Percentiles rank a stretch among this genome's conserved stretches.
Conservation (phyloP, 1,284 basidiomycete genomes). For the Ceratobasidium sp. region DNA sequence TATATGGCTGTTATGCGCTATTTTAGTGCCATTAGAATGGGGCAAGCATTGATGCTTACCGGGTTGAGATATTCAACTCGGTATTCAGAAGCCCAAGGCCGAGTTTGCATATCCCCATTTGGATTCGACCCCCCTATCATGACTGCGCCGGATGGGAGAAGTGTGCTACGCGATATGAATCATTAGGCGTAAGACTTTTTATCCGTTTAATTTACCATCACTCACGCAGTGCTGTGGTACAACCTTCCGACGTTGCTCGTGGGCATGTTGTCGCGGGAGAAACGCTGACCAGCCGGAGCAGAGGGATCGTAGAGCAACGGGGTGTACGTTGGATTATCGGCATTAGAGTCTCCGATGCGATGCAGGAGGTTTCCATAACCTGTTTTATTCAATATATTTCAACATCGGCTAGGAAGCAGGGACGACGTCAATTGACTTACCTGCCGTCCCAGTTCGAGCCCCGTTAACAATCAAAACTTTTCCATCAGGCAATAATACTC, state of each 20-base stretch:
- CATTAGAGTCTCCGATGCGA: conserved; percentile 64
- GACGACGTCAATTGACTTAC: conserved; percentile 71
- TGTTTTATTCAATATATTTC: too few species aligned
- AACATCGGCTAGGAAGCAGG: conserved; percentile 64
- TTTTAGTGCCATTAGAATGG: neutral
- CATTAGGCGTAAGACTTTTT: neutral
- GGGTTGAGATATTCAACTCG: conserved; percentile 85
- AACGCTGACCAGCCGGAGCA: conserved; percentile 63
- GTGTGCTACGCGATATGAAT: conserved; percentile 54
- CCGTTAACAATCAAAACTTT: conserved; percentile 83
- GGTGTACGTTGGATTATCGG: conserved; percentile 77
- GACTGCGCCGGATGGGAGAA: conserved; percentile 82
- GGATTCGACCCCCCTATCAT: conserved; percentile 89
- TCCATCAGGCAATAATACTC: conserved; percentile 84
- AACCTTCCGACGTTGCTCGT: conserved; percentile 62
- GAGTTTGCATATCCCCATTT: conserved; percentile 73
- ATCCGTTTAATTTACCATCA: neutral
- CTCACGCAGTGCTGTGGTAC: conserved; percentile 61
- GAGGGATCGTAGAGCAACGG: conserved; percentile 69
- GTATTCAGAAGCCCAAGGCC: conserved; percentile 83
- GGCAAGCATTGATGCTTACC: conserved; percentile 49
- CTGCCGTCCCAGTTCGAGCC: conserved; percentile 79
- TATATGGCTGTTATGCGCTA: conserved; percentile 54
- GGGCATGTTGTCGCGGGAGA: conserved; percentile 64
- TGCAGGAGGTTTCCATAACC: too few species aligned